These are phyloP conservation scores for Penicillium roqueforti DNA, from an alignment of 495 filamentous ascomycete genomes.

Conservation along the genomic window DNA sequence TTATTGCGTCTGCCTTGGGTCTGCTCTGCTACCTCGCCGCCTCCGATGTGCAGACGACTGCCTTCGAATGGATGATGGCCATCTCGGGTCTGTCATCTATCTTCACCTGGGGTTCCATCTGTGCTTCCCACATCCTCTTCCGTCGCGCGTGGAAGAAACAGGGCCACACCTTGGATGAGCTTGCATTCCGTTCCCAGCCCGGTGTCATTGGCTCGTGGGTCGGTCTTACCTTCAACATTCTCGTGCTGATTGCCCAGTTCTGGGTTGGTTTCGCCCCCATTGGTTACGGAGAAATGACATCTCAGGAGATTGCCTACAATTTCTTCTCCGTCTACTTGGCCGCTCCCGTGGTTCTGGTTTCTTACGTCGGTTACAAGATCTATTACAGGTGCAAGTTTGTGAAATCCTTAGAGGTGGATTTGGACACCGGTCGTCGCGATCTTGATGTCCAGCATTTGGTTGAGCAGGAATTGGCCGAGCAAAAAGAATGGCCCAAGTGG, in stretches of 20 bases:
- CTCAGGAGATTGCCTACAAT: constrained; percentile 44
- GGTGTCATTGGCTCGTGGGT: constrained; percentile 82
- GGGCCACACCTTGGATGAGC: constrained; percentile 65
- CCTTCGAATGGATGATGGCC: constrained; percentile 85
- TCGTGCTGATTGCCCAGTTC: constrained; percentile 89
- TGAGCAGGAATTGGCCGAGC: constrained; percentile 71
- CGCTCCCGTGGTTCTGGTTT: constrained; percentile 70
- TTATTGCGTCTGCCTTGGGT: constrained; percentile 63
- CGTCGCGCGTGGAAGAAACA: constrained; percentile 69
- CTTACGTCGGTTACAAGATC: constrained; percentile 78
- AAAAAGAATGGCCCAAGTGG: constrained; percentile 72
- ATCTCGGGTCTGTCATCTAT: constrained; percentile 83
- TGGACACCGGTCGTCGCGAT: constrained; percentile 84
- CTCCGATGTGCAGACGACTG: constrained; percentile 54
- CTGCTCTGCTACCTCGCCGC: constrained; percentile 77
- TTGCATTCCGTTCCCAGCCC: constrained; percentile 76
- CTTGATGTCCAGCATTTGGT: constrained; percentile 72
- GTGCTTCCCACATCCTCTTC: constrained; percentile 87
- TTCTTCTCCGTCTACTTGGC: constrained; percentile 84
- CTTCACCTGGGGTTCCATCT: constrained; percentile 93
- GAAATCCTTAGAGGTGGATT: constrained; percentile 67
- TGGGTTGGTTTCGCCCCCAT: constrained; percentile 86
- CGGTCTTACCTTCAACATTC: constrained; percentile 70
- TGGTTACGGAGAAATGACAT: constrained; percentile 45
- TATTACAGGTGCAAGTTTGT: constrained; percentile 67